phyloP scores from a whole-genome alignment of 2,329 filamentous ascomycete species.

The Sporothrix euskadiensis region DNA sequence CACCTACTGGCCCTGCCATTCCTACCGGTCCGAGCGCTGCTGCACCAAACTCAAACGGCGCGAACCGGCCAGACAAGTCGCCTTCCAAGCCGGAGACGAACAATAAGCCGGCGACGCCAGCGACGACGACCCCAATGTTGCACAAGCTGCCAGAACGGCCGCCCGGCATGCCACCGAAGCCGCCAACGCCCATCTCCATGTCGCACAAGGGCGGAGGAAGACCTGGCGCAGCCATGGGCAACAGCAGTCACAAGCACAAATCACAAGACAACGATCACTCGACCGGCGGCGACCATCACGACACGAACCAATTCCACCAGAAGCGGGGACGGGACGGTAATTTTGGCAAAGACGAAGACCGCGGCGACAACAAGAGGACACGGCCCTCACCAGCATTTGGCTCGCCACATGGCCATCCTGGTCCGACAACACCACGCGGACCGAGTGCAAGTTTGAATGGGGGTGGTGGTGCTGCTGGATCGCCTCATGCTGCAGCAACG shows the following conservation, averaged over 20 bases:
- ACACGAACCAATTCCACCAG: background rate
- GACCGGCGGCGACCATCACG: background rate
- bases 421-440: background rate
- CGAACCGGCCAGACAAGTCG: background rate
- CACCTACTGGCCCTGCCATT: background rate
- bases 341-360: conserved; percentile 3
- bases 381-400: conserved; percentile 24
- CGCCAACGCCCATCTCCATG: conserved; percentile 31
- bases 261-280: background rate
- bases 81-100: background rate
- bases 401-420: background rate
- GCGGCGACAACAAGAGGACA: conserved; percentile 28
- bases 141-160: conserved; percentile 23
- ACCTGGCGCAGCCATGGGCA: background rate
- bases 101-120: background rate
- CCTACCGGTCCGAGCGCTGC: background rate
- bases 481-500: background rate
- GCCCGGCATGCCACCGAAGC: conserved; percentile 29
- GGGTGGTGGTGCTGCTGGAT: background rate
- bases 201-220: background rate
- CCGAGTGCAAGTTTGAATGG: background rate
- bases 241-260: background rate
- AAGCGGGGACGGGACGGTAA: conserved; percentile 26
- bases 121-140: background rate
- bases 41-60: background rate